These are phyloP conservation scores for Cytauxzoon felis DNA, from an alignment of 169 alveolate species.

Conservation along the genomic window DNA sequence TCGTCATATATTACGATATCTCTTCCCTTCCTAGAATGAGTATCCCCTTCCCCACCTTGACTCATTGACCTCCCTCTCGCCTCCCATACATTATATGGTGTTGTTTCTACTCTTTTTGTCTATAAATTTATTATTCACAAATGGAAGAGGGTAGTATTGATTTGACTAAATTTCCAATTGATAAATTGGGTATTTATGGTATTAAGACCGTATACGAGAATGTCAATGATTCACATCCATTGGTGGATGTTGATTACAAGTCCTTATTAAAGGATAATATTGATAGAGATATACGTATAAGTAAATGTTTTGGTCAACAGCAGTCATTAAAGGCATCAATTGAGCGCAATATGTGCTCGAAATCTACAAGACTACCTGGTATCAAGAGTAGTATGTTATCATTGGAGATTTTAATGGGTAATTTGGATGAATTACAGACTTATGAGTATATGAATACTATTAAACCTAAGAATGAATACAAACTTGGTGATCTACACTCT, in stretches of 20 bases:
- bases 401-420: constrained; percentile 50
- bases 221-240: constrained; percentile 12
- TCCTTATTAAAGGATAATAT: constrained; percentile 16
- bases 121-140: too few relatives aligned
- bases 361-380: constrained; percentile 61
- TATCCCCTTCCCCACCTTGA: too few relatives aligned
- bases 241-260: constrained; percentile 52
- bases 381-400: constrained; percentile 63
- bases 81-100: too few relatives aligned
- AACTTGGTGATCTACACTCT: constrained; percentile 53
- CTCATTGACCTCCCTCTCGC: too few relatives aligned
- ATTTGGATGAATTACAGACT: constrained; percentile 51
- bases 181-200: constrained; percentile 24
- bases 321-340: constrained; percentile 41
- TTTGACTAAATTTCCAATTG: constrained; percentile 45
- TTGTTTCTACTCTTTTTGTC: too few relatives aligned
- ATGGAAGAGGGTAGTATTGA: too few relatives aligned
- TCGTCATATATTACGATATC: too few relatives aligned
- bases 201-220: constrained; percentile 21
- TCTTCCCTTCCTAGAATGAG: too few relatives aligned
- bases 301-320: constrained; percentile 47
- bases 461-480: constrained; percentile 58
- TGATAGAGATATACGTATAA: constrained; percentile 22
- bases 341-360: constrained; percentile 53
- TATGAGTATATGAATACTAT: constrained; percentile 58